Evolutionary conservation across 2,329 filamentous ascomycete species (phyloP).

Genomic region (Sarocladium strictum): DNA sequence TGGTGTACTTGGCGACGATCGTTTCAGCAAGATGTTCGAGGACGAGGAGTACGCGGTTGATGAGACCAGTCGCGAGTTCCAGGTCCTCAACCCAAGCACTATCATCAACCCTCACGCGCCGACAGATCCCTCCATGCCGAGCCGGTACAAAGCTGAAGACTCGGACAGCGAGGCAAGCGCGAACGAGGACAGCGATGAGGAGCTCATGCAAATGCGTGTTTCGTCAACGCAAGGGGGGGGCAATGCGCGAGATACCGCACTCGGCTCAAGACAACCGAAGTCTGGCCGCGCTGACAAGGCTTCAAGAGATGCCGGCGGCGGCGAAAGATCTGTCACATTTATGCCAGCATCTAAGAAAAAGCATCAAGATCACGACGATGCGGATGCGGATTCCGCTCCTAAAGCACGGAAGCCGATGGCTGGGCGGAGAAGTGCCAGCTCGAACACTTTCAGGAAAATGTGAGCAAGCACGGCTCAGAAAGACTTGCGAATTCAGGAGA

Average conservation of each 20-base stretch:
- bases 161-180: conserved; percentile 40
- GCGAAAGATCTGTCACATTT: conserved; percentile 68
- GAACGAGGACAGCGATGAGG: conserved; percentile 28
- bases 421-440: conserved; percentile 64
- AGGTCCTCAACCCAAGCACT: conserved; percentile 83
- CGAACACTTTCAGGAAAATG: conserved; percentile 67
- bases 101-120: conserved; percentile 29
- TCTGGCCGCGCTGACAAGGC: conserved; percentile 39
- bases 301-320: conserved; percentile 44
- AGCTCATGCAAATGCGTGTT: conserved; percentile 49
- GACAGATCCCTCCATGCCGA: conserved; percentile 27
- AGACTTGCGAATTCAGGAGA: neutral
- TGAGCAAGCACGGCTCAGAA: conserved; percentile 25
- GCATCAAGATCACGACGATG: conserved; percentile 31
- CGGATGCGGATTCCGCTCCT: conserved; percentile 20
- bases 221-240: conserved; percentile 61
- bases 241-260: conserved; percentile 46
- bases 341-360: conserved; percentile 54
- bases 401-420: conserved; percentile 28
- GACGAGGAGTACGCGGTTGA: conserved; percentile 91
- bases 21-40: conserved; percentile 85
- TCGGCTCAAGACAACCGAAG: conserved; percentile 51
- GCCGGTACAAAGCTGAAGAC: conserved; percentile 31
- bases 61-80: conserved; percentile 82
- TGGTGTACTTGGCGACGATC: conserved; percentile 72